These are phyloP conservation scores for Lepidium didymum DNA, from an alignment of 345 rosid genomes.

Conservation along the genomic window DNA sequence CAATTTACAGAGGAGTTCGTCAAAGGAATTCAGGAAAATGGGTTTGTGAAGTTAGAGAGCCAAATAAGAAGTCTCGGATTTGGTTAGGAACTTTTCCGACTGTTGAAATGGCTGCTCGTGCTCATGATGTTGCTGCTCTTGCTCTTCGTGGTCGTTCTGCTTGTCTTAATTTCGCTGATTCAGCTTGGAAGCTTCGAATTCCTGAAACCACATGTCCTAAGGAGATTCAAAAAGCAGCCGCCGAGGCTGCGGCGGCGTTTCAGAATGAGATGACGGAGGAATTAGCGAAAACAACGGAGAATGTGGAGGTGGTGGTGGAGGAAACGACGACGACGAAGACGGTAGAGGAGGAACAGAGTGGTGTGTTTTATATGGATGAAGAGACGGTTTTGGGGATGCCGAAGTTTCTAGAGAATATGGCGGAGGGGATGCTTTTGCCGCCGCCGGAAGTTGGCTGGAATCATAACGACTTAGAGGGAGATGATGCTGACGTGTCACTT, in stretches of 20 bases:
- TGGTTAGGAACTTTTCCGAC: constrained; percentile 84
- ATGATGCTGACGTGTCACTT: constrained; percentile 40
- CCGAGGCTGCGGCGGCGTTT: constrained; percentile 33
- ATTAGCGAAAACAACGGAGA: not conserved
- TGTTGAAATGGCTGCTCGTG: constrained; percentile 88
- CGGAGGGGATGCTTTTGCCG: constrained; percentile 70
- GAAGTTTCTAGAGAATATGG: constrained; percentile 53
- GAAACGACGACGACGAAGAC: not conserved
- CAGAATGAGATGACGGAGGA: constrained; percentile 1
- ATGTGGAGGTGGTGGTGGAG: not conserved
- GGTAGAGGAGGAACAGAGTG: constrained; percentile 18
- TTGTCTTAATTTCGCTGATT: constrained; percentile 89
- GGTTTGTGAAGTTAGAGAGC: constrained; percentile 89
- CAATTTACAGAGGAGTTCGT: constrained; percentile 75
- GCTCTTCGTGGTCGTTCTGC: constrained; percentile 65
- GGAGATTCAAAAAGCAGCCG: constrained; percentile 75
- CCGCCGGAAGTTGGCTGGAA: constrained; percentile 42
- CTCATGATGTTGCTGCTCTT: constrained; percentile 82
- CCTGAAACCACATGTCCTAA: constrained; percentile 54
- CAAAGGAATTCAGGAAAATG: constrained; percentile 69
- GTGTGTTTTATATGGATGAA: constrained; percentile 45
- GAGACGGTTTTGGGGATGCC: constrained; percentile 66
- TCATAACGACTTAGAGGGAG: constrained; percentile 27
- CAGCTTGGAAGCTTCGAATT: constrained; percentile 59
- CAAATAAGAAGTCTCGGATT: constrained; percentile 73